Base-by-base conservation (phyloP, 345 rosid genomes). In the Acer campestre region DNA sequence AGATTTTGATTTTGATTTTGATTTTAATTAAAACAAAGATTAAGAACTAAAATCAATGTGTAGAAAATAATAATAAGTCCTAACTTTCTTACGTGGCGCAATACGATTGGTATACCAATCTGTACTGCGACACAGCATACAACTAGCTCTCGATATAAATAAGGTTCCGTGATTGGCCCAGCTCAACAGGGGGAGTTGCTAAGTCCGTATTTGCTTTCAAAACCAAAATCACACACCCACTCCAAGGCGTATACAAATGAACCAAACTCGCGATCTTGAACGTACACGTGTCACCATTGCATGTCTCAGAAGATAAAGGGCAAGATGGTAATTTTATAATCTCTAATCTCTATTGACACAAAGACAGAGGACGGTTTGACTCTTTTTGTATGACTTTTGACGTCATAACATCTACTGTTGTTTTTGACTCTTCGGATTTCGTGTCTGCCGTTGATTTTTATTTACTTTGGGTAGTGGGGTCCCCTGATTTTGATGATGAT, bases 331-430 rank as follows among this genome's bases (percentile, higher is more conserved):
- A 59, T 59, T 59, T 9, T 46, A 1, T 0, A 1, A 10, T 27
- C 5, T 4, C 2, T 25, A 6, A 16, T 1, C 61, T 56, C 13
- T 70, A 18, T 61, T 2, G 12, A 25, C 61, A 46, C 17, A 2
- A 63, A 25, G 29, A 11, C 20, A 25, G 17, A 40, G n/a, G 55
- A 27, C 22, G 49, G 58, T 77, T 80, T 80, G 83, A 80, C 86
- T 80, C 77, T n/a, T 23, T 18, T 31, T 23, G 6, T 23, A 8
- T 18, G 59, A 59, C 76, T 70, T 68, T 67, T 73, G 74, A 77
- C 74, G 73, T 38, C 65, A 75, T 2, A 0, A 16, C 4, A 10
- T 18, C 7, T 49, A 25, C 63, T 11, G 27, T 31, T 25, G 6
- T 53, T 23, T 66, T 62, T 68, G 70, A 77, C 68, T 22, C 42